phyloP scores from a whole-genome alignment of 371 early-diverging fungal genomes.

The Mucor irregularis region DNA sequence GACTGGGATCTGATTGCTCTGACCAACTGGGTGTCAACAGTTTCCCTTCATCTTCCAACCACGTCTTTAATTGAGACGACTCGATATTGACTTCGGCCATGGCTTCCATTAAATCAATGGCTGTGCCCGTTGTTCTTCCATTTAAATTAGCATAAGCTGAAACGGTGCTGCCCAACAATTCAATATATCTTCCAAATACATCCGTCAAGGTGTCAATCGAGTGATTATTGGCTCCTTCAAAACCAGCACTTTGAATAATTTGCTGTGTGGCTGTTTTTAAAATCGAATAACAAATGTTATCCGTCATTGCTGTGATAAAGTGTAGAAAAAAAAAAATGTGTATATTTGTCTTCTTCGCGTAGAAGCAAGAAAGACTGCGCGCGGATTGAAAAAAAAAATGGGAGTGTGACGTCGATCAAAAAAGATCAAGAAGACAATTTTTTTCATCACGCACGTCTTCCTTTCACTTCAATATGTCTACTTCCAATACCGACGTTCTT shows the following conservation, averaged over 20 bases:
- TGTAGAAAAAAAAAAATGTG: background rate
- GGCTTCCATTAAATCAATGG: slow-evolving; percentile 37
- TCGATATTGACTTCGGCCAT: slow-evolving; percentile 34
- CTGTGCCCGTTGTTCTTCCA: slow-evolving; percentile 38
- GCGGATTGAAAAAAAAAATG: no score
- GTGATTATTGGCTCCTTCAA: slow-evolving; percentile 40
- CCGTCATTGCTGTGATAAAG: slow-evolving; percentile 34
- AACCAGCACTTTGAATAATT: slow-evolving; percentile 50
- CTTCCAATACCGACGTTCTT: slow-evolving; percentile 33
- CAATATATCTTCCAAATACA: slow-evolving; percentile 43
- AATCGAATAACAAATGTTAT: slow-evolving; percentile 47
- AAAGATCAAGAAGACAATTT: no score
- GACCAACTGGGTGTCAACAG: slow-evolving; percentile 44
- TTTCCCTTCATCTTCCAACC: slow-evolving; percentile 50
- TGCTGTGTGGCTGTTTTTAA: slow-evolving; percentile 45
- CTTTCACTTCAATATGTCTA: no score
- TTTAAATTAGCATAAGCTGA: slow-evolving; percentile 44
- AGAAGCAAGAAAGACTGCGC: no score
- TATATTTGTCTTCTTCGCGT: no score
- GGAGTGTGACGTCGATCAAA: no score
- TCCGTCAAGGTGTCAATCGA: slow-evolving; percentile 46
- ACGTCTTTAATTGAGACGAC: slow-evolving; percentile 25
- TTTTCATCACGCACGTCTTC: no score
- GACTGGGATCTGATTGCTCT: slow-evolving; percentile 50
- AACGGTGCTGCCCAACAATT: slow-evolving; percentile 39